Conservation (phyloP, 805 yeast genomes). For the Cyberlindnera bimundalis region DNA sequence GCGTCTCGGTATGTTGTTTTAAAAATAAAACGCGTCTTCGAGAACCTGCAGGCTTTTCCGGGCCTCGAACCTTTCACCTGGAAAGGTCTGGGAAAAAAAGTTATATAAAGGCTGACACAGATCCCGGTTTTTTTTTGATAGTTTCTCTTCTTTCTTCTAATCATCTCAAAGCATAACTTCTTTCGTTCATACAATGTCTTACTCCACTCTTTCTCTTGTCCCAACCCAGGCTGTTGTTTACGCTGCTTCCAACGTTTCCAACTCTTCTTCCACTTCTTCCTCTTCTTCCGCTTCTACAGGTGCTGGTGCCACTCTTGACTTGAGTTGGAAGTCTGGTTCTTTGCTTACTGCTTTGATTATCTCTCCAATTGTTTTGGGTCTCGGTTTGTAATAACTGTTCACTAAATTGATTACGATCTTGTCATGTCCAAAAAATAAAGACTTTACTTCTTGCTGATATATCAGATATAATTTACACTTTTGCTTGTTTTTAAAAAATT, state of each 20-base stretch:
- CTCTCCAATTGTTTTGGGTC: constrained; percentile 33
- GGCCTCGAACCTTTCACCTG: no score
- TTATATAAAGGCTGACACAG: no score
- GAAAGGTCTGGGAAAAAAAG: no score
- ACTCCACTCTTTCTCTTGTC: constrained; percentile 20
- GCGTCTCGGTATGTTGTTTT: no score
- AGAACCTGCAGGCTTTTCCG: no score
- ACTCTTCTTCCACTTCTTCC: constrained; percentile 23
- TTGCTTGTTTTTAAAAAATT: no score
- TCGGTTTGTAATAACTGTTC: constrained; percentile 25
- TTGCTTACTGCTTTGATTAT: constrained; percentile 36
- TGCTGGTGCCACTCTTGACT: constrained; percentile 33
- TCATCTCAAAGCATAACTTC: neutral
- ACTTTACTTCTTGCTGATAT: no score
- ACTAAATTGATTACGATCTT: no score
- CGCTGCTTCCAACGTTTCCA: constrained; percentile 14
- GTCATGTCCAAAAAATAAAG: no score
- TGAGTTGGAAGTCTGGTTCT: constrained; percentile 40
- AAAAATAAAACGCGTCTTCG: no score
- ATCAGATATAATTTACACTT: no score
- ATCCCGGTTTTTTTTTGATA: no score
- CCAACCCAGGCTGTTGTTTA: constrained; percentile 28
- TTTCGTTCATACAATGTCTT: constrained; percentile 1
- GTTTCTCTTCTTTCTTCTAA: neutral
- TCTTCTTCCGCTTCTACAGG: constrained; percentile 27